These are phyloP conservation scores for Ogataea hybrid DNA, from an alignment of 1,139 yeast genomes.

Conservation along the genomic window DNA sequence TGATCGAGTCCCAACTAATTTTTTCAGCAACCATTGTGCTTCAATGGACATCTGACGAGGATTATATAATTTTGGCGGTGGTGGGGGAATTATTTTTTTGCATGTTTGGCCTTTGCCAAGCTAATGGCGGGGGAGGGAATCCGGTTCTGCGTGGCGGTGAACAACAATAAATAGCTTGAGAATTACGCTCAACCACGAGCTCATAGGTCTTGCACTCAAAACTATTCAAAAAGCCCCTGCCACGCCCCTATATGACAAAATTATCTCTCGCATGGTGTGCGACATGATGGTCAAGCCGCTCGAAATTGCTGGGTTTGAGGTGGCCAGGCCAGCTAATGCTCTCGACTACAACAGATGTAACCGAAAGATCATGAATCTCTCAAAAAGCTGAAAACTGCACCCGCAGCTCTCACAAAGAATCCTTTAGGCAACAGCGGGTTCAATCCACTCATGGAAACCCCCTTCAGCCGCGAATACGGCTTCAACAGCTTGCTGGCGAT, in stretches of 20 bases:
- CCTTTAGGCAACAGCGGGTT: slow-evolving; percentile 19
- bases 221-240: no score
- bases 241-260: no score
- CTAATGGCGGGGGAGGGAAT: neutral
- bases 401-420: slow-evolving; percentile 29
- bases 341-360: neutral
- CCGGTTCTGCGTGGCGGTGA: no score
- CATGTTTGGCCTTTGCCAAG: no score
- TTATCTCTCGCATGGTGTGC: no score
- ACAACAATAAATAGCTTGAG: no score
- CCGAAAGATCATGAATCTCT: neutral
- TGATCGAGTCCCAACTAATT: no score
- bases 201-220: no score
- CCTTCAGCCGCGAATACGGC: slow-evolving; percentile 55
- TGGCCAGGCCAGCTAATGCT: neutral
- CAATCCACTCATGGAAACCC: slow-evolving; percentile 31
- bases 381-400: slow-evolving; percentile 3
- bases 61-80: neutral
- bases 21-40: no score
- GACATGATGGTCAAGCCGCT: neutral
- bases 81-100: neutral
- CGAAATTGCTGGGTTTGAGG: neutral
- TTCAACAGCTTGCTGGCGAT: slow-evolving; percentile 50
- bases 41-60: no score
- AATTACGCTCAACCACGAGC: no score